Percentiles rank a stretch among this genome's conserved stretches.
Conservation (phyloP, 768 basidiomycete species). For the Lactarius quietus region DNA sequence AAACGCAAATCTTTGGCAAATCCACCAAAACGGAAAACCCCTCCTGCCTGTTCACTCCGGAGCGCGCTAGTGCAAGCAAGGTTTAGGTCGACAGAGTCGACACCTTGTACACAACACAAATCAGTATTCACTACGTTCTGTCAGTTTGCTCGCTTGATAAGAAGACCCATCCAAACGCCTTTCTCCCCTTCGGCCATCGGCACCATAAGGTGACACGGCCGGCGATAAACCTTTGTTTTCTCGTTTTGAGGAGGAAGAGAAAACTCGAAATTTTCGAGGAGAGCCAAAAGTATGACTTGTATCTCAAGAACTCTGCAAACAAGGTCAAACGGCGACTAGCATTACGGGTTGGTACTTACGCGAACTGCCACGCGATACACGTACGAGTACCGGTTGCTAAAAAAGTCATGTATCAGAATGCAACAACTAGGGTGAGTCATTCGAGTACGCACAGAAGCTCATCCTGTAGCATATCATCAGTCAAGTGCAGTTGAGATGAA, state of each 20-base stretch:
- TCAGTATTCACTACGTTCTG: no score
- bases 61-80: no score
- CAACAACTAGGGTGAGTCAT: neutral
- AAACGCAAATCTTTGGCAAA: no score
- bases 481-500: neutral
- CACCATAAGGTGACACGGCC: slow-evolving; percentile 3
- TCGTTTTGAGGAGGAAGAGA: neutral
- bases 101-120: no score
- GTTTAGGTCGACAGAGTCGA: no score
- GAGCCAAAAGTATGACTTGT: slow-evolving; percentile 1
- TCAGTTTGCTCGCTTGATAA: neutral
- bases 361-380: slow-evolving; percentile 5
- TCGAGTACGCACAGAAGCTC: slow-evolving; percentile 8
- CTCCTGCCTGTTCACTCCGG: no score
- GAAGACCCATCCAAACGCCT: slow-evolving; percentile 8
- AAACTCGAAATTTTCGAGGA: neutral
- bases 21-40: no score
- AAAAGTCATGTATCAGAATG: neutral
- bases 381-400: neutral
- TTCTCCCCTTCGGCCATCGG: neutral
- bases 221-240: slow-evolving; percentile 2
- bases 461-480: neutral
- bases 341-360: neutral
- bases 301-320: slow-evolving; percentile 9
- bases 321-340: neutral